Percentiles rank a stretch among this genome's conserved stretches.
Evolutionary conservation across 768 basidiomycete genomes (phyloP).

Genomic region (Favolaschia claudopus): DNA sequence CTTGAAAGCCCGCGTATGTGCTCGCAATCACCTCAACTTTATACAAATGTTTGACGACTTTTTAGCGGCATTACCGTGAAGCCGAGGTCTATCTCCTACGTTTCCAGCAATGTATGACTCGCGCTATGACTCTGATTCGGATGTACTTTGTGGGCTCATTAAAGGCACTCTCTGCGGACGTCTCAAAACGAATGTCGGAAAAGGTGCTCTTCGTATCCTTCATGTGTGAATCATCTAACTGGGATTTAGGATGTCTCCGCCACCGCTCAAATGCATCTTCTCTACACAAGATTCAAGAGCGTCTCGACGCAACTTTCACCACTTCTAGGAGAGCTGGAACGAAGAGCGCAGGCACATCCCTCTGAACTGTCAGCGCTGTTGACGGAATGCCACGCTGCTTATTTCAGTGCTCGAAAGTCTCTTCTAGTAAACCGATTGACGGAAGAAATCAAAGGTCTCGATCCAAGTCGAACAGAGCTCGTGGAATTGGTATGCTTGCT

Average conservation of each 20-base stretch:
- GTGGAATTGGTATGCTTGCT: conserved; percentile 74
- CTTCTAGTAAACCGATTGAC: conserved; percentile 77
- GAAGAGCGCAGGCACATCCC: conserved; percentile 75
- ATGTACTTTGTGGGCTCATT: conserved; percentile 94
- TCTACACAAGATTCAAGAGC: conserved; percentile 88
- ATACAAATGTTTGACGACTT: background rate
- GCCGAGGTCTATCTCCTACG: conserved; percentile 94
- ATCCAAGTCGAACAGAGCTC: conserved; percentile 80
- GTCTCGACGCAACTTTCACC: conserved; percentile 77
- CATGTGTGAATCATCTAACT: background rate
- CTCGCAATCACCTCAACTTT: too few species aligned
- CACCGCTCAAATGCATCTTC: conserved; percentile 82
- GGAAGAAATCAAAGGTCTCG: conserved; percentile 84
- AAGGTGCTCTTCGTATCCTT: conserved; percentile 53
- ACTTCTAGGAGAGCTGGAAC: conserved; percentile 85
- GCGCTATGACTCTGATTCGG: conserved; percentile 97
- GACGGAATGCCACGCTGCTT: conserved; percentile 87
- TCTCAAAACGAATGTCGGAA: conserved; percentile 76
- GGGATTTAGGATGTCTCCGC: conserved; percentile 70
- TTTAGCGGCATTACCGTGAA: conserved; percentile 88
- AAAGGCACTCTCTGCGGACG: conserved; percentile 78
- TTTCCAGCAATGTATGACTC: conserved; percentile 97
- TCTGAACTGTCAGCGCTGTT: conserved; percentile 86
- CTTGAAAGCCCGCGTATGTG: conserved; percentile 81
- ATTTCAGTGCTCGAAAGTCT: conserved; percentile 75